Percentiles rank a stretch among this genome's conserved stretches.
phyloP scores from a whole-genome alignment of 495 filamentous ascomycete genomes.

The Delitschia confertaspora region DNA sequence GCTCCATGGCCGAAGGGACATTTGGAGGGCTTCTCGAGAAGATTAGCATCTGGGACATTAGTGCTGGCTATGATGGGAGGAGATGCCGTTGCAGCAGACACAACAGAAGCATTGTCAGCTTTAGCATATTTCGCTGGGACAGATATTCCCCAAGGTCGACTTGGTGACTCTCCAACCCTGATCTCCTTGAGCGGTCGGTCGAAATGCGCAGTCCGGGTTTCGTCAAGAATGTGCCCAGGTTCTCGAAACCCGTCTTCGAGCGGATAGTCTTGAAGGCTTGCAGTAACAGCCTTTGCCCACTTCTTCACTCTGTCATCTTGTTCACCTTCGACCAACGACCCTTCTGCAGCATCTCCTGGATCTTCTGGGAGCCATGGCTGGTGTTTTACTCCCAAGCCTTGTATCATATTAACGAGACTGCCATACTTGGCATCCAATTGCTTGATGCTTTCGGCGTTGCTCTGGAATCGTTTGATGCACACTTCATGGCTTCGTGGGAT shows the following conservation, averaged over 20 bases:
- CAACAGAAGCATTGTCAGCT: conserved; percentile 26
- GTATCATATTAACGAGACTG: conserved; percentile 80
- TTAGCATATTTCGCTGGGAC: conserved; percentile 52
- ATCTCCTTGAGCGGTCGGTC: conserved; percentile 75
- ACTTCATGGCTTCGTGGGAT: conserved; percentile 84
- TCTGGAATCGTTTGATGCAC: conserved; percentile 78
- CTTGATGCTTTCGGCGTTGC: conserved; percentile 68
- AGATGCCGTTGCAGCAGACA: conserved; percentile 28
- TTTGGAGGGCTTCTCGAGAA: conserved; percentile 7
- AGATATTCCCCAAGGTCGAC: conserved; percentile 80
- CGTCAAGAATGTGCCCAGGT: conserved; percentile 25
- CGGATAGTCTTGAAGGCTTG: conserved; percentile 32
- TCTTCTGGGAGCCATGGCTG: conserved; percentile 65
- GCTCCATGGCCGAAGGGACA: conserved; percentile 23
- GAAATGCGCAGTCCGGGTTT: conserved; percentile 54
- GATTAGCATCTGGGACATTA: conserved; percentile 5
- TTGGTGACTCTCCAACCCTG: conserved; percentile 79
- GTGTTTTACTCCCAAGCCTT: conserved; percentile 73
- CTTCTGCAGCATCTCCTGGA: conserved; percentile 41
- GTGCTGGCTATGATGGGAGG: conserved; percentile 13
- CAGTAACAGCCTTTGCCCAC: conserved; percentile 66
- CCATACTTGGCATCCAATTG: conserved; percentile 89
- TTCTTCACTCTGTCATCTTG: conserved; percentile 61
- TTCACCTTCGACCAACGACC: conserved; percentile 32
- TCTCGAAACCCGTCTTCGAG: conserved; percentile 26